Conservation (phyloP, 2,329 filamentous ascomycete genomes). For the Colletotrichum ledebouriae region DNA sequence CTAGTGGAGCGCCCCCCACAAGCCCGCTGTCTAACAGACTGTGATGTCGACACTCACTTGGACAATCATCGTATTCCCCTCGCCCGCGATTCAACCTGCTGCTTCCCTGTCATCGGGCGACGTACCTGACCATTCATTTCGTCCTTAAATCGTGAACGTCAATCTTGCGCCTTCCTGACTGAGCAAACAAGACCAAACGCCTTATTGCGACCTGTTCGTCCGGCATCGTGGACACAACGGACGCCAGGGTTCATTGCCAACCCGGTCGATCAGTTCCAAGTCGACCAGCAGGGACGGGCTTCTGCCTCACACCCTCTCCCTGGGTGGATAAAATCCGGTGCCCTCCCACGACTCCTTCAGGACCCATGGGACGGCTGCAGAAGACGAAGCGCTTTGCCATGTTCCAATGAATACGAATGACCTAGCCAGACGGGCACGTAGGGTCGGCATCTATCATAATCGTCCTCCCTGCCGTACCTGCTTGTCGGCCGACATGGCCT, state of each 20-base stretch:
- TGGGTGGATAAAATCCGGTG: conserved; percentile 21
- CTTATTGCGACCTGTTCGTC: conserved; percentile 23
- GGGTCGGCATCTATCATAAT: conserved; percentile 23
- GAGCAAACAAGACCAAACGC: conserved; percentile 8
- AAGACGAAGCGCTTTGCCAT: conserved; percentile 13
- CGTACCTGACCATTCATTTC: conserved; percentile 16
- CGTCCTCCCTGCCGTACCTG: conserved; percentile 17
- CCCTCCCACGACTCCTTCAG: conserved; percentile 18
- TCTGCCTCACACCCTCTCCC: conserved; percentile 29
- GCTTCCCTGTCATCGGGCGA: conserved; percentile 16
- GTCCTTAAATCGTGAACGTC: not conserved
- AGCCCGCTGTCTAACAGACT: conserved; percentile 25
- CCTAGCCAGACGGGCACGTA: not conserved
- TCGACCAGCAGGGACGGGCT: conserved; percentile 33
- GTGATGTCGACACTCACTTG: conserved; percentile 28
- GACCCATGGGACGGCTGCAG: conserved; percentile 31
- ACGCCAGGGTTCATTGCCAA: conserved; percentile 5
- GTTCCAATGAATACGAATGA: conserved; percentile 28
- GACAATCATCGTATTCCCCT: conserved; percentile 21
- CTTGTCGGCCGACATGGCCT: conserved; percentile 14
- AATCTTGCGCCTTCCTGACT: conserved; percentile 4
- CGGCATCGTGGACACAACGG: conserved; percentile 7
- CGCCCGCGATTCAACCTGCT: not conserved
- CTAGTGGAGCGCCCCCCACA: conserved; percentile 29
- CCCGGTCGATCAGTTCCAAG: conserved; percentile 23